Evolutionary conservation across 2,329 filamentous ascomycete species (phyloP).

Genomic region (Beauveria rudraprayagi): DNA sequence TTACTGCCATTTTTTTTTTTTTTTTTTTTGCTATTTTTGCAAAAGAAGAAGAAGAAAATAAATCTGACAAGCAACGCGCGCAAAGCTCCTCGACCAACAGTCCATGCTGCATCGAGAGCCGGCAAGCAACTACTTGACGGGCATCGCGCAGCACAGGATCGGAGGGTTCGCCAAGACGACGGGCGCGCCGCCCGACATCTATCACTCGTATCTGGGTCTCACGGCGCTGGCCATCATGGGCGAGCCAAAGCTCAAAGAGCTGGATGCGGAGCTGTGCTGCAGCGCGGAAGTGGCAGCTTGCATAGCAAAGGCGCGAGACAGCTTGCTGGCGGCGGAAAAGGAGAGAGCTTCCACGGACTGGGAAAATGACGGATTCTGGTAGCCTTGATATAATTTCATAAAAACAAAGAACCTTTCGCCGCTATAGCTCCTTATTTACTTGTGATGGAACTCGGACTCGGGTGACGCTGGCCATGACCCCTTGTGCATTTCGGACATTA

Average conservation of each 20-base stretch:
- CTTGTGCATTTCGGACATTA: too few species aligned
- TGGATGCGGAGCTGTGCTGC: slow-evolving; percentile 72
- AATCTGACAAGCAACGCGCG: slow-evolving; percentile 1
- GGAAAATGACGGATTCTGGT: slow-evolving; percentile 22
- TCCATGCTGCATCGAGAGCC: slow-evolving; percentile 50
- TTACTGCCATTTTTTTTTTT: too few species aligned
- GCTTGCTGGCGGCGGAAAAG: slow-evolving; percentile 21
- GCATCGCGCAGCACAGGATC: slow-evolving; percentile 78
- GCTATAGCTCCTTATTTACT: too few species aligned
- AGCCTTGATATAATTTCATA: too few species aligned
- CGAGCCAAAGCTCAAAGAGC: slow-evolving; percentile 57
- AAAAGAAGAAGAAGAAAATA: too few species aligned
- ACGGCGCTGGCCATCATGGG: slow-evolving; percentile 68
- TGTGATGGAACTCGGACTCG: too few species aligned
- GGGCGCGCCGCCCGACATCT: slow-evolving; percentile 64
- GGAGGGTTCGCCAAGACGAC: slow-evolving; percentile 73
- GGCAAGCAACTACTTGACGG: slow-evolving; percentile 70
- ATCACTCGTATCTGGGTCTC: slow-evolving; percentile 84
- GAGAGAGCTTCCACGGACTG: slow-evolving; percentile 10
- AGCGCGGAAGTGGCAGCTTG: slow-evolving; percentile 50
- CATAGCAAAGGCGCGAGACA: slow-evolving; percentile 39
- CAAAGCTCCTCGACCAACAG: slow-evolving; percentile 48
- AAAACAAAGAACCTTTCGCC: too few species aligned
- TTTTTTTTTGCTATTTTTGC: too few species aligned
- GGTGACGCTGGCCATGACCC: too few species aligned